phyloP scores from a whole-genome alignment of 768 basidiomycete species.

The Xanthoconium stramineum region DNA sequence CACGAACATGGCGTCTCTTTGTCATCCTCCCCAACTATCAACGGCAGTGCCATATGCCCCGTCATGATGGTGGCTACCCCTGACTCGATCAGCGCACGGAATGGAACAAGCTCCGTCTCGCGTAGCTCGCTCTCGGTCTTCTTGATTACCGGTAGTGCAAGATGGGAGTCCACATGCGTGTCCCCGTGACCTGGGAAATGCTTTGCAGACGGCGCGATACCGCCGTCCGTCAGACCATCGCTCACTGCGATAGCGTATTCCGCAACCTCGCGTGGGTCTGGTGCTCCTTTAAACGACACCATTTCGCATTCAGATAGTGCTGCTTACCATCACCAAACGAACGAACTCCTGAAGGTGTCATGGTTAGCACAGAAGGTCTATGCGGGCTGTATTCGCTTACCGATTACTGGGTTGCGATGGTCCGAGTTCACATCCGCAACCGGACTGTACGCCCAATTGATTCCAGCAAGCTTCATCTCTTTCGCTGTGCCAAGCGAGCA shows the following conservation, averaged over 20 bases:
- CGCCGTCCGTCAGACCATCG: slow-evolving; percentile 44
- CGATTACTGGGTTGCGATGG: slow-evolving; percentile 66
- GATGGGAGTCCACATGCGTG: slow-evolving; percentile 68
- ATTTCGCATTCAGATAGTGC: neutral
- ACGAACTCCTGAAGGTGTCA: slow-evolving; percentile 48
- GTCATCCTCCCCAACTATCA: slow-evolving; percentile 42
- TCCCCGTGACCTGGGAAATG: slow-evolving; percentile 78
- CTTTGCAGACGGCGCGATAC: slow-evolving; percentile 61
- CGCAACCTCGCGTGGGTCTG: slow-evolving; percentile 55
- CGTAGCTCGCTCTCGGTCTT: slow-evolving; percentile 44
- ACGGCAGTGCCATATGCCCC: slow-evolving; percentile 68
- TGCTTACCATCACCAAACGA: slow-evolving; percentile 64
- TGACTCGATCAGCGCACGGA: slow-evolving; percentile 42
- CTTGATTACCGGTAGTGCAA: slow-evolving; percentile 58
- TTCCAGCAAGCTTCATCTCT: slow-evolving; percentile 58
- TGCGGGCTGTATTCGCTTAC: slow-evolving; percentile 31
- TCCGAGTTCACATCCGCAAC: slow-evolving; percentile 75
- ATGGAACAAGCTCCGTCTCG: slow-evolving; percentile 56
- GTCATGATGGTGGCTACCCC: slow-evolving; percentile 63
- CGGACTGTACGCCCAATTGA: slow-evolving; percentile 72
- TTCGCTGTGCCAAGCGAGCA: slow-evolving; percentile 49
- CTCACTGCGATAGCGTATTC: slow-evolving; percentile 46
- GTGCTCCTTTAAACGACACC: neutral
- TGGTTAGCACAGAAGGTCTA: neutral
- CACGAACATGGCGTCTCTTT: slow-evolving; percentile 56